These are phyloP conservation scores for Clavispora santaluciae DNA, from an alignment of 805 yeast genomes.

Conservation along the genomic window DNA sequence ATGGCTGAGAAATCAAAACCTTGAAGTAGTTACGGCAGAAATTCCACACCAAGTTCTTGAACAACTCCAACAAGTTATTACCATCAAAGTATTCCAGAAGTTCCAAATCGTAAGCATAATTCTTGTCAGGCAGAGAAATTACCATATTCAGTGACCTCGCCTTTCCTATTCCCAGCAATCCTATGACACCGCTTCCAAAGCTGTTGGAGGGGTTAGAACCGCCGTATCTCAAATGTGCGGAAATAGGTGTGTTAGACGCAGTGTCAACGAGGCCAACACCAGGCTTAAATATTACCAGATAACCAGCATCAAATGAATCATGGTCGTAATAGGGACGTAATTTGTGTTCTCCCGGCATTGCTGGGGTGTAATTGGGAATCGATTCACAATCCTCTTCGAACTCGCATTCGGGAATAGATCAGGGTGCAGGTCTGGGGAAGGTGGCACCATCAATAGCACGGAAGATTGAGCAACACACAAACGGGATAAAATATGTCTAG, in stretches of 20 bases:
- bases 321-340: constrained; percentile 69
- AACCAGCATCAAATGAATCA: constrained; percentile 62
- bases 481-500: no score
- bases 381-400: neutral
- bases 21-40: constrained; percentile 66
- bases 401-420: neutral
- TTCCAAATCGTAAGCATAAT: constrained; percentile 54
- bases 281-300: constrained; percentile 54
- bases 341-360: constrained; percentile 17
- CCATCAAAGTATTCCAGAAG: constrained; percentile 62
- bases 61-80: constrained; percentile 51
- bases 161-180: constrained; percentile 2
- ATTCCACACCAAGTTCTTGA: constrained; percentile 53
- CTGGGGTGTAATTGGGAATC: neutral
- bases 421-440: constrained; percentile 1
- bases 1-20: constrained; percentile 75
- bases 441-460: neutral
- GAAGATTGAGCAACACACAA: no score
- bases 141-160: constrained; percentile 4
- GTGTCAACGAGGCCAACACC: constrained; percentile 58
- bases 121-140: constrained; percentile 25
- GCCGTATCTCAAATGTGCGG: constrained; percentile 21
- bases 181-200: constrained; percentile 7
- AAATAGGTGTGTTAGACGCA: constrained; percentile 32
- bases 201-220: constrained; percentile 3